These are phyloP conservation scores for Botrytis fabae DNA, from an alignment of 2,329 filamentous ascomycete species.

Conservation along the genomic window DNA sequence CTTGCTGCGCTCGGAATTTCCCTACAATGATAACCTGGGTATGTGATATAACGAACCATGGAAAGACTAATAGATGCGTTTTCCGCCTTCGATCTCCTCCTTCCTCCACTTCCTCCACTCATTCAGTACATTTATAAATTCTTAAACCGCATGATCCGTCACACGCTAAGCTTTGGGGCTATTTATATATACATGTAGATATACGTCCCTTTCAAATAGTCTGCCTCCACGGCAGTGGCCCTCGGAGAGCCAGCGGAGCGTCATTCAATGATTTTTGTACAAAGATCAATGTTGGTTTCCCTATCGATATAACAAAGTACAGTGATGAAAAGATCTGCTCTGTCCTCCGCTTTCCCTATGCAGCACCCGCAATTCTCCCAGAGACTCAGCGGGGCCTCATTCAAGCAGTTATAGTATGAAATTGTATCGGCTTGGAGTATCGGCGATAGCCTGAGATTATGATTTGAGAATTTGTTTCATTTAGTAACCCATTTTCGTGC, in stretches of 20 bases:
- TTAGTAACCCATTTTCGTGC: not conserved
- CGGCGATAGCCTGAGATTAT: not conserved
- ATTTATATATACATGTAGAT: not conserved
- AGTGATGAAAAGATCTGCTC: not conserved
- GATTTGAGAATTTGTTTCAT: not conserved
- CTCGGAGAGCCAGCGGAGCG: not conserved
- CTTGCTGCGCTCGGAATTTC: not conserved
- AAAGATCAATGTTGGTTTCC: not conserved
- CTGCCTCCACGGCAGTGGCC: slow-evolving; percentile 1
- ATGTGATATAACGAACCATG: not conserved
- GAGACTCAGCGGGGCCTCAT: not conserved
- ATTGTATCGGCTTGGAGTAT: not conserved
- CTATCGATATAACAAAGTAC: not conserved
- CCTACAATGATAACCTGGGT: not conserved
- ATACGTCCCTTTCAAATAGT: not conserved
- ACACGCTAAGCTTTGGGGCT: not conserved
- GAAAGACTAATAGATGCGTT: not conserved
- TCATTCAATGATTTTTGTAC: not conserved
- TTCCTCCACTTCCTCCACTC: not conserved
- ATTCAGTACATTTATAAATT: not conserved
- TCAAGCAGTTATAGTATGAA: not conserved
- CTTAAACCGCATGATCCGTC: not conserved
- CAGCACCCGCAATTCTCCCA: not conserved
- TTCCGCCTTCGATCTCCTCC: not conserved
- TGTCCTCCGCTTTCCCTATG: not conserved